phyloP scores from a whole-genome alignment of 352 stramenopile species.

The Globisporangium barbulae region DNA sequence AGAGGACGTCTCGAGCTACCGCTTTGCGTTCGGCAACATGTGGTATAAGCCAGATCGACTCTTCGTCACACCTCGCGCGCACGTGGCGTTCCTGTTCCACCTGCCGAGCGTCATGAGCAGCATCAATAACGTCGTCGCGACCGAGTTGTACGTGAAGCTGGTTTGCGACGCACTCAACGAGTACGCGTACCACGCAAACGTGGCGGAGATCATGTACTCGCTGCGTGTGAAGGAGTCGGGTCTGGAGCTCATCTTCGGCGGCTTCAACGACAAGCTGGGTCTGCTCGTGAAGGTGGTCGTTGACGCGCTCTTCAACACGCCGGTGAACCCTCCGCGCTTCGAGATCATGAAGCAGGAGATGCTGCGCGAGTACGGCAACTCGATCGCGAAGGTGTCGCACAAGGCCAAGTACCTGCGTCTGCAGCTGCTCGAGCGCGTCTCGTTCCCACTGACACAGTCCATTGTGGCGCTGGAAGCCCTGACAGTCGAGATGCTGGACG shows the following conservation, averaged over 20 bases:
- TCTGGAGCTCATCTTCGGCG: conserved; percentile 65
- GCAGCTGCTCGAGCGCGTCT: conserved; percentile 49
- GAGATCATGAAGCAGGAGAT: conserved; percentile 67
- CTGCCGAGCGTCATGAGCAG: conserved; percentile 45
- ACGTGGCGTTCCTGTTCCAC: conserved; percentile 51
- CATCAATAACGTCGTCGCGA: conserved; percentile 36
- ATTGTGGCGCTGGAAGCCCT: conserved; percentile 42
- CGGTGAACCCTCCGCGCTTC: conserved; percentile 51
- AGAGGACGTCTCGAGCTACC: conserved; percentile 29
- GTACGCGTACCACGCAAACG: conserved; percentile 71
- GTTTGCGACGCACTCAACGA: conserved; percentile 67
- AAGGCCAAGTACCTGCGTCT: conserved; percentile 68
- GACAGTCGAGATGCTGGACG: conserved; percentile 34
- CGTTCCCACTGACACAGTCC: conserved; percentile 44
- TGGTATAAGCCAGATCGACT: conserved; percentile 62
- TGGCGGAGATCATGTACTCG: conserved; percentile 70
- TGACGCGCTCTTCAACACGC: conserved; percentile 42
- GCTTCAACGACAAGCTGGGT: conserved; percentile 73
- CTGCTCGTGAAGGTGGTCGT: conserved; percentile 66
- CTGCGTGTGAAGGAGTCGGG: conserved; percentile 60
- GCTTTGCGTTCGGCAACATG: conserved; percentile 43
- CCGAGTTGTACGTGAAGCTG: conserved; percentile 60
- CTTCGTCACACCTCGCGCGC: conserved; percentile 60
- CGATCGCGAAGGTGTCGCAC: conserved; percentile 44
- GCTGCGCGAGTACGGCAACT: conserved; percentile 66